phyloP scores from a whole-genome alignment of 352 stramenopile species.

The Chrysophaeum taylorii region DNA sequence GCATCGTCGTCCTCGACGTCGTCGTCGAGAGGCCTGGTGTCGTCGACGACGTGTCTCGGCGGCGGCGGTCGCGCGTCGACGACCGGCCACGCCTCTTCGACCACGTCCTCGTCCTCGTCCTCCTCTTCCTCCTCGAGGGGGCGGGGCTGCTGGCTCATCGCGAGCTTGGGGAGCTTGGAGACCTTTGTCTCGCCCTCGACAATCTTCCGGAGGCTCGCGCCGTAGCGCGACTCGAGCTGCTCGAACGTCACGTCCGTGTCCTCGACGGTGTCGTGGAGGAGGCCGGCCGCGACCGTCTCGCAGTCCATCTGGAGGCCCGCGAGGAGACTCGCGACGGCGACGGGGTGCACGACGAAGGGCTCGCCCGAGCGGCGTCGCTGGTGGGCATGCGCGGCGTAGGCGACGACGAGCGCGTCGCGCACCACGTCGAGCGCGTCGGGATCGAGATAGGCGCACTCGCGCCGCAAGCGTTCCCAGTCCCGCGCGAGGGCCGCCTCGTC shows the following conservation, averaged over 20 bases:
- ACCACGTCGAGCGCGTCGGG: too few relatives aligned
- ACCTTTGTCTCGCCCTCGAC: slow-evolving; percentile 71
- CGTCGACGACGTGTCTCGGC: not conserved
- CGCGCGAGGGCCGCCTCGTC: too few relatives aligned
- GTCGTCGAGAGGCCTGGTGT: too few relatives aligned
- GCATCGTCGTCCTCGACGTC: too few relatives aligned
- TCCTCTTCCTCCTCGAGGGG: too few relatives aligned
- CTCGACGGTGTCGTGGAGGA: slow-evolving; percentile 72
- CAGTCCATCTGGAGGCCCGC: slow-evolving; percentile 59
- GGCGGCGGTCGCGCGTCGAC: too few relatives aligned
- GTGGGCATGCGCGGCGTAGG: too few relatives aligned
- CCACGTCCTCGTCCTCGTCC: too few relatives aligned
- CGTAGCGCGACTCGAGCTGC: slow-evolving; percentile 53
- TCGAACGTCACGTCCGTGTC: slow-evolving; percentile 69
- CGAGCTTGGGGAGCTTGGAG: slow-evolving; percentile 55
- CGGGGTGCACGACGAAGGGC: slow-evolving; percentile 67
- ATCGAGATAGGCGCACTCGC: too few relatives aligned
- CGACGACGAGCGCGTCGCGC: too few relatives aligned
- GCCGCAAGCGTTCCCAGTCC: too few relatives aligned
- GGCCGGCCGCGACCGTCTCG: slow-evolving; percentile 53
- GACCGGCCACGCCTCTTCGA: too few relatives aligned
- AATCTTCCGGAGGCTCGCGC: slow-evolving; percentile 50
- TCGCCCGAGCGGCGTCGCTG: slow-evolving; percentile 48
- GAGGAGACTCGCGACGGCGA: slow-evolving; percentile 55
- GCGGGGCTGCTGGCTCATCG: slow-evolving; percentile 24